Conservation (phyloP, 305 asterid species). For the Fraxinus velutina region DNA sequence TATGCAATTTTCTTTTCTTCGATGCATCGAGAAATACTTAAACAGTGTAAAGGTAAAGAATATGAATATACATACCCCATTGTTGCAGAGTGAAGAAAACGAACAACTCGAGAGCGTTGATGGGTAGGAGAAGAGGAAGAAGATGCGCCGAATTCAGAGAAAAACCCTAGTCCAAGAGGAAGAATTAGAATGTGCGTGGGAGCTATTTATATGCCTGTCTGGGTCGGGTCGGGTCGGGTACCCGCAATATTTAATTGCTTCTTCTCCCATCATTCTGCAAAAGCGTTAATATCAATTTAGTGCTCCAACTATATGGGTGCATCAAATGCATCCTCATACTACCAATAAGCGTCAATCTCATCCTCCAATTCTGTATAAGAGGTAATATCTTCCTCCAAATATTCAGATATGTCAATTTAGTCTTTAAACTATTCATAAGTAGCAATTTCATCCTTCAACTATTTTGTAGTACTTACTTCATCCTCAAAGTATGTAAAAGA, state of each 20-base stretch:
- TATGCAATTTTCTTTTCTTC: not conserved
- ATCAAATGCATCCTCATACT: not conserved
- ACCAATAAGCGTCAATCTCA: not conserved
- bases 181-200: not conserved
- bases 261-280: not conserved
- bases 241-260: not conserved
- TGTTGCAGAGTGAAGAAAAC: conserved; percentile 36
- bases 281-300: not conserved
- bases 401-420: too few species aligned
- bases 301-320: not conserved
- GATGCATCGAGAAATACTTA: not conserved
- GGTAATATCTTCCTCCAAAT: too few species aligned
- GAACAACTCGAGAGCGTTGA: conserved; percentile 11
- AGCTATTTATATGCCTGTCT: not conserved
- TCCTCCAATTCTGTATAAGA: too few species aligned
- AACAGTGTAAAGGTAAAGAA: not conserved
- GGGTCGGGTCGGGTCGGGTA: not conserved
- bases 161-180: conserved; percentile 33
- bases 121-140: conserved; percentile 8
- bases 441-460: not conserved
- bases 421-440: not conserved
- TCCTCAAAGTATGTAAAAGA: not conserved
- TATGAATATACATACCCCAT: conserved; percentile 41
- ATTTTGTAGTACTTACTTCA: not conserved
- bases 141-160: conserved; percentile 13